Percentiles rank a stretch among this genome's conserved stretches.
phyloP scores from a whole-genome alignment of 805 yeast species.

The Metschnikowia shivogae region DNA sequence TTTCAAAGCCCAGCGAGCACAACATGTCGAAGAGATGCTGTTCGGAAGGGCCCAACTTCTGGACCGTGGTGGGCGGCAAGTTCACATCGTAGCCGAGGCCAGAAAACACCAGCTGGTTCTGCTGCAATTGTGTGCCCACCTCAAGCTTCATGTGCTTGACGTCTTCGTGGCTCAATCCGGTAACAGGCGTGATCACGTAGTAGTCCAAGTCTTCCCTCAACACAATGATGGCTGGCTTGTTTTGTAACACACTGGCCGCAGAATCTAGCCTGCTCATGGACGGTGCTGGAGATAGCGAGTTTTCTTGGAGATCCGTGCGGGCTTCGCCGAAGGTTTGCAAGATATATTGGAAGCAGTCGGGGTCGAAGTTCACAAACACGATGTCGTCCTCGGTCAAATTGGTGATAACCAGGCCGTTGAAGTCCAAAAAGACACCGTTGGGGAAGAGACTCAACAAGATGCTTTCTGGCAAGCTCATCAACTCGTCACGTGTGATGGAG shows the following conservation, averaged over 20 bases:
- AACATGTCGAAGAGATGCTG: constrained; percentile 93
- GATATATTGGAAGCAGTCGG: constrained; percentile 81
- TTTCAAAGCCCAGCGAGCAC: constrained; percentile 77
- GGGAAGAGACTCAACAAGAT: constrained; percentile 83
- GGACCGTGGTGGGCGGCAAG: constrained; percentile 33
- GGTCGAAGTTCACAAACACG: constrained; percentile 82
- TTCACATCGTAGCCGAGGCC: constrained; percentile 62
- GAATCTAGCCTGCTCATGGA: constrained; percentile 19
- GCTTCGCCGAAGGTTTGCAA: constrained; percentile 68
- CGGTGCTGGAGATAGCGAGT: constrained; percentile 32
- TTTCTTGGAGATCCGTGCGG: constrained; percentile 47
- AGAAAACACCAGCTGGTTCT: constrained; percentile 61
- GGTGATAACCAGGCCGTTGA: constrained; percentile 70
- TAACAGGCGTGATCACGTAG: constrained; percentile 77
- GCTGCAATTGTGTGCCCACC: constrained; percentile 64
- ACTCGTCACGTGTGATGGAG: constrained; percentile 78
- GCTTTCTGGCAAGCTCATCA: constrained; percentile 89
- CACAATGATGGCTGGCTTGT: constrained; percentile 87
- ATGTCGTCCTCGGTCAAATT: constrained; percentile 76
- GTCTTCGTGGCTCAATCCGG: constrained; percentile 51
- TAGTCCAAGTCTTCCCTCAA: constrained; percentile 91
- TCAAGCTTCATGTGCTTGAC: constrained; percentile 66
- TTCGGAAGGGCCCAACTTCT: constrained; percentile 79
- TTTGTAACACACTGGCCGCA: constrained; percentile 63
- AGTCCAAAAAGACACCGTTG: constrained; percentile 81